Base-by-base conservation (phyloP, 345 rosid genomes). In the Psidium friedrichsthalianum region DNA sequence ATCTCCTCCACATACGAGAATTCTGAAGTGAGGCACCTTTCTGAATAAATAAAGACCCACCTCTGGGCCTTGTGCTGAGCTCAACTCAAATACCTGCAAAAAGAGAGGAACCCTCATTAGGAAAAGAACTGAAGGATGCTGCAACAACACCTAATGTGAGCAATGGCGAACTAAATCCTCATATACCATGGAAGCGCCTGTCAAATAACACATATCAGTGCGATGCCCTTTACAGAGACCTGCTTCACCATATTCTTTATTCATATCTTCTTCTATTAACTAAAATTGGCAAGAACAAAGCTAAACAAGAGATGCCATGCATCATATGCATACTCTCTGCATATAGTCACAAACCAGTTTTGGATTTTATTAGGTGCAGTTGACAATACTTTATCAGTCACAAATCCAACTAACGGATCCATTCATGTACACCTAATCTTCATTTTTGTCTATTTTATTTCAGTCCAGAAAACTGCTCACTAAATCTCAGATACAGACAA, bases 1-100 rank as follows among this genome's bases (percentile, higher is more conserved):
- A 89, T 96, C 99, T 86, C 99, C 99, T 18, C 99, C 98, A 86
- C 97, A 96, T 80, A 95, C 94, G 83, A 96, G 98, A 90, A 96
- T 92, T 90, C 96, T 95, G 87, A 96, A 96, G 90, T 95, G 96
- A 86, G 96, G 94, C 86, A 95, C 98, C 90, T 94, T 96, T 86
- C 96, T 89, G 86, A 95, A 96, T 86, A 94, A 90, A 88, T 91
- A 92, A 84, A 96, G 97, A 49, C 97, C 98, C 78, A 93, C 90
- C 87, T 95, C 99, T 74, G 99, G 99, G 86, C 97, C 97, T 88
- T 92, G 93, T 49, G 84, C 86, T 82, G 97, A 90, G 88, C 99
- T 91, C 92, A 94, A 89, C 89, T 96, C 99, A 90, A 92, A 89
- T 56, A 96, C 96, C 99, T 96, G 85, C 83, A 88, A 88, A 56